Evolutionary conservation across 2,329 filamentous ascomycete species (phyloP).

Genomic region (Phymatotrichopsis omnivora): DNA sequence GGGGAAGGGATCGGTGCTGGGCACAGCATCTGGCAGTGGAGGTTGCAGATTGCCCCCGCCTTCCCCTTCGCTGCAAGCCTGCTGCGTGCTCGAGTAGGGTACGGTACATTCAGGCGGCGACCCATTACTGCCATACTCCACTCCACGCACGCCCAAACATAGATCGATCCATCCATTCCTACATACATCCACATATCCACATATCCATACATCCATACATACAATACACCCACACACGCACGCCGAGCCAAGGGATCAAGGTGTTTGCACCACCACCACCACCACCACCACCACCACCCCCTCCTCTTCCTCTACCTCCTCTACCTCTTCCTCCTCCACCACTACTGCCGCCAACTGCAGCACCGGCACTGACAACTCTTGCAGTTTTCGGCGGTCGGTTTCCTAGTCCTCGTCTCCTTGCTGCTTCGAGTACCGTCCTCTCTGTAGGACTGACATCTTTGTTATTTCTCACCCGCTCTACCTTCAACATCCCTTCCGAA

Average conservation of each 20-base stretch:
- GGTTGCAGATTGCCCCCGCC: no score
- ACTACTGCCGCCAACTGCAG: slow-evolving; percentile 6
- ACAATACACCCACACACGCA: slow-evolving; percentile 13
- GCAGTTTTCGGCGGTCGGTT: slow-evolving; percentile 9
- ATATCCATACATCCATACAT: background rate
- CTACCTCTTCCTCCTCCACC: no score
- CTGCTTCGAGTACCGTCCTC: background rate
- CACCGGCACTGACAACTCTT: slow-evolving; percentile 3
- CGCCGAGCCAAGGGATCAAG: slow-evolving; percentile 10
- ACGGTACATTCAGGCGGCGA: no score
- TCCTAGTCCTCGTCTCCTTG: slow-evolving; percentile 8
- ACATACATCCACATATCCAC: slow-evolving; percentile 1
- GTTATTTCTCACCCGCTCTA: background rate
- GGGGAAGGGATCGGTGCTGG: no score
- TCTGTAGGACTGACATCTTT: slow-evolving; percentile 11
- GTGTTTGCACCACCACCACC: slow-evolving; percentile 1
- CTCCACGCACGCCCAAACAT: no score
- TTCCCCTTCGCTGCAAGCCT: no score
- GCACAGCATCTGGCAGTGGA: no score
- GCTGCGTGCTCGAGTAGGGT: no score
- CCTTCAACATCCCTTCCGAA: no score
- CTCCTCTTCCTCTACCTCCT: slow-evolving; percentile 5
- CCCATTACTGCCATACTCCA: no score
- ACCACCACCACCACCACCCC: slow-evolving; percentile 4
- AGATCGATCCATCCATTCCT: slow-evolving; percentile 3